Base-by-base conservation (phyloP, 1,139 yeast species). In the Taiozyma sp. region DNA sequence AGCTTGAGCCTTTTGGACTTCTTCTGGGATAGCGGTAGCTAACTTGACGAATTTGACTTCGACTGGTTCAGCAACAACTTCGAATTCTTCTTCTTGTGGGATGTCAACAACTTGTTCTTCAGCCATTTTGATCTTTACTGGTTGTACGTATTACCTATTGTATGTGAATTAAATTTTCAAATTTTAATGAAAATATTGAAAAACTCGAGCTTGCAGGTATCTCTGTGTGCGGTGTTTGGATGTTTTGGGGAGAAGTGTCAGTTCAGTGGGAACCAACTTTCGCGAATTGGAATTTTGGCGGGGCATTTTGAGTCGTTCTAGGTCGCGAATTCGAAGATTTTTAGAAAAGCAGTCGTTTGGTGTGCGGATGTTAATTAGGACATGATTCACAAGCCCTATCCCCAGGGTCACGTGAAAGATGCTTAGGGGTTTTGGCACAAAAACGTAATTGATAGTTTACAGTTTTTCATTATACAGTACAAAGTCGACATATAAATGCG, bases 1-100 rank as follows among this genome's bases (percentile, higher is more conserved):
- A 72, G 84, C 86, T 74, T 92, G 92, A 76, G 96, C 97, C 75
- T 87, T 90, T 80, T 90, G 96, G 70, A 95, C 90, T 54, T 90
- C 97, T 76, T 88, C 90, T 78, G 99, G 98, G 75, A 93, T 91
- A 70, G 92, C 80, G 67, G 97, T 92, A 68, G 96, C 95, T 77
- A 87, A 83, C 73, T 84, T 90, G 71, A 87, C 91, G 74, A 84
- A 81, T 76, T 83, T 86, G 65, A 78, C 79, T 78, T 85, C 91
- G 73, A 85, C 85, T 74, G 80, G 82, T 73, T 79, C 83, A 70
- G 70, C 70, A 64, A 71, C 79, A 67, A 76, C 78, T 70, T 76
- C 81, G 67, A 70, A 63, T 63, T 69, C 72, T 58, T 62, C 65
- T 61, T 62, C 64, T 59, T 60, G 64, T 58, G 66, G 65, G 61